phyloP scores from a whole-genome alignment of 495 filamentous ascomycete species.

The Darksidea phi region DNA sequence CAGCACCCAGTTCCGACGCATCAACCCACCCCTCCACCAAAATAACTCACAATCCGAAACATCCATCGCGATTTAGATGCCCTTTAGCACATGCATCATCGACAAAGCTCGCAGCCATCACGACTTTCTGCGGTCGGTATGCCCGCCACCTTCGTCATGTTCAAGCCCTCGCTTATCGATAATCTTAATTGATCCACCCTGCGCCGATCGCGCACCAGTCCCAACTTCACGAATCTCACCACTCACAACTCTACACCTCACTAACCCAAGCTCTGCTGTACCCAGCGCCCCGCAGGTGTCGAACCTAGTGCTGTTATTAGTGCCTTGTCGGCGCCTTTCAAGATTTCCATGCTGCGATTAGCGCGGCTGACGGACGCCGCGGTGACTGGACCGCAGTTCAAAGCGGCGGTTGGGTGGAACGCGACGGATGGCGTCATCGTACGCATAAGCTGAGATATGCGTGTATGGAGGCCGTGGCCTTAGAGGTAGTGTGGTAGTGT shows the following conservation, averaged over 20 bases:
- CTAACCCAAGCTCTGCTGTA: not conserved
- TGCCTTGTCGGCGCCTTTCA: too few relatives aligned
- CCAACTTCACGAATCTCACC: constrained; percentile 3
- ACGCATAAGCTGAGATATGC: not conserved
- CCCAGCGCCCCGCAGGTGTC: not conserved
- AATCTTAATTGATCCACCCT: constrained; percentile 19
- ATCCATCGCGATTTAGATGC: too few relatives aligned
- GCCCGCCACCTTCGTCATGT: constrained; percentile 24
- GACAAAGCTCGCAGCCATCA: not conserved
- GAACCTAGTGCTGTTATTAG: not conserved
- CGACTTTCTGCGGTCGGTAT: not conserved
- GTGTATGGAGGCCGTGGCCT: not conserved
- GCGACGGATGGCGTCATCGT: not conserved
- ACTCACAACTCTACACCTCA: constrained; percentile 1
- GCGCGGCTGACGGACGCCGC: too few relatives aligned
- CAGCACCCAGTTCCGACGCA: too few relatives aligned
- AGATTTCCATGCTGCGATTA: too few relatives aligned
- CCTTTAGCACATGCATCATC: not conserved
- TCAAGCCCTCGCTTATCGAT: constrained; percentile 25
- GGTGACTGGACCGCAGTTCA: too few relatives aligned
- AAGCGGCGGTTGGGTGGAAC: too few relatives aligned
- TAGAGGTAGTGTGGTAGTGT: too few relatives aligned
- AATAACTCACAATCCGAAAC: too few relatives aligned
- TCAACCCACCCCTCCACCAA: too few relatives aligned
- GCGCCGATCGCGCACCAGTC: constrained; percentile 8